phyloP scores from a whole-genome alignment of 2,329 filamentous ascomycete genomes.

The Sphaceloma murrayae region DNA sequence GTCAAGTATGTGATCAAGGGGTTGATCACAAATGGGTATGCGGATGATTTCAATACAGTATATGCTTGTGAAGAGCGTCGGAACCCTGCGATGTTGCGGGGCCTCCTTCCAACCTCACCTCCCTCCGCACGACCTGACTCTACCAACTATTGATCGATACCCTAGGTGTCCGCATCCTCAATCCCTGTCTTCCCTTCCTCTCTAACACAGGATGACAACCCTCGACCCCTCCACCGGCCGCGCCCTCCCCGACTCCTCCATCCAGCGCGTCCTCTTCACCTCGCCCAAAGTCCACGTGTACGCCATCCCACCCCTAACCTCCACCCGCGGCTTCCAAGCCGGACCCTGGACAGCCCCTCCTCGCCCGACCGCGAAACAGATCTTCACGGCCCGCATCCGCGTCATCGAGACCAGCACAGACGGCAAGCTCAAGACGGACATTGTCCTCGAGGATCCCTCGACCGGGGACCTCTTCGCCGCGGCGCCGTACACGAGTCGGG shows the following conservation, averaged over 20 bases:
- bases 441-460: constrained; percentile 67
- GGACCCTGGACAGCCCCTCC: constrained; percentile 62
- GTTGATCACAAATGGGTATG: too few species aligned
- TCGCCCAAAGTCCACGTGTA: constrained; percentile 71
- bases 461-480: constrained; percentile 73
- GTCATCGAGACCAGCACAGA: constrained; percentile 29
- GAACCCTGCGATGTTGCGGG: too few species aligned
- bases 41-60: too few species aligned
- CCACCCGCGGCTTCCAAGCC: constrained; percentile 70
- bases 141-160: too few species aligned
- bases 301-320: constrained; percentile 69
- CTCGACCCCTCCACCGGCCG: constrained; percentile 63
- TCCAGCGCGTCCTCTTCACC: constrained; percentile 76
- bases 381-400: constrained; percentile 76
- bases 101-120: too few species aligned
- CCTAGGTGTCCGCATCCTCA: too few species aligned
- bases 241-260: constrained; percentile 61
- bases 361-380: constrained; percentile 56
- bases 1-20: too few species aligned
- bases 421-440: constrained; percentile 52
- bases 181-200: background rate
- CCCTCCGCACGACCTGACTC: too few species aligned
- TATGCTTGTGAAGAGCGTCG: too few species aligned
- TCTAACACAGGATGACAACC: constrained; percentile 44
- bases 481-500: constrained; percentile 60